Conservation (phyloP, 768 basidiomycete genomes). For the Podaxis pistillaris region DNA sequence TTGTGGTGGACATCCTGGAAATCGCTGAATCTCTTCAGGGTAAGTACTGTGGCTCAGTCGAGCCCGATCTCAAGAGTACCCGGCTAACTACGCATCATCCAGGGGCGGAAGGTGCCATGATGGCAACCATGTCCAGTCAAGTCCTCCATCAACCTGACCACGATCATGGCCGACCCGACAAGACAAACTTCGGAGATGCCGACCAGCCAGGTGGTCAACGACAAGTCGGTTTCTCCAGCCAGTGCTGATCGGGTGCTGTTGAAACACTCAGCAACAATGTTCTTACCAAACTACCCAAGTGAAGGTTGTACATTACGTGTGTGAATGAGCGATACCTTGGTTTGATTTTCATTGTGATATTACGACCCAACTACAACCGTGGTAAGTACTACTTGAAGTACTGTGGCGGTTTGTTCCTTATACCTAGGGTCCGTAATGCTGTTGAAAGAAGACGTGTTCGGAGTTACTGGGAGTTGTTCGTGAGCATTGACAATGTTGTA, state of each 20-base stretch:
- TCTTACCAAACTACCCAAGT: too few relatives aligned
- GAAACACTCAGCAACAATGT: not conserved
- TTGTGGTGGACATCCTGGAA: constrained; percentile 50
- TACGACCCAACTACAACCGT: too few relatives aligned
- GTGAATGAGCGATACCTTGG: too few relatives aligned
- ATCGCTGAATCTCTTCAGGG: constrained; percentile 46
- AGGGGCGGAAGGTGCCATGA: constrained; percentile 26
- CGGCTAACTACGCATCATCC: not conserved
- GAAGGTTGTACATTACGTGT: too few relatives aligned
- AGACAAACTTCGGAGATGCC: constrained; percentile 36
- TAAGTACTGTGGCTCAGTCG: constrained; percentile 22
- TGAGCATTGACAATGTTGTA: too few relatives aligned
- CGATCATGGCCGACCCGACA: constrained; percentile 39
- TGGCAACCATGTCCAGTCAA: constrained; percentile 21
- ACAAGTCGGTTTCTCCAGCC: constrained; percentile 37
- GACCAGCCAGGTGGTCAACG: constrained; percentile 20
- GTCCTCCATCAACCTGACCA: constrained; percentile 35
- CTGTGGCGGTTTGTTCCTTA: too few relatives aligned
- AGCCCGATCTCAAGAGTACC: not conserved
- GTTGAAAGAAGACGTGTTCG: too few relatives aligned
- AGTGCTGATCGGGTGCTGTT: constrained; percentile 27
- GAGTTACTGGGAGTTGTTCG: too few relatives aligned
- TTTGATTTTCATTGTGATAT: too few relatives aligned
- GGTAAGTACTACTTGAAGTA: too few relatives aligned
- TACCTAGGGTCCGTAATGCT: too few relatives aligned